Evolutionary conservation across 2,329 filamentous ascomycete species (phyloP), one percentile per base, ranked within the genome.

Genomic region (Fusarium sacchari): DNA sequence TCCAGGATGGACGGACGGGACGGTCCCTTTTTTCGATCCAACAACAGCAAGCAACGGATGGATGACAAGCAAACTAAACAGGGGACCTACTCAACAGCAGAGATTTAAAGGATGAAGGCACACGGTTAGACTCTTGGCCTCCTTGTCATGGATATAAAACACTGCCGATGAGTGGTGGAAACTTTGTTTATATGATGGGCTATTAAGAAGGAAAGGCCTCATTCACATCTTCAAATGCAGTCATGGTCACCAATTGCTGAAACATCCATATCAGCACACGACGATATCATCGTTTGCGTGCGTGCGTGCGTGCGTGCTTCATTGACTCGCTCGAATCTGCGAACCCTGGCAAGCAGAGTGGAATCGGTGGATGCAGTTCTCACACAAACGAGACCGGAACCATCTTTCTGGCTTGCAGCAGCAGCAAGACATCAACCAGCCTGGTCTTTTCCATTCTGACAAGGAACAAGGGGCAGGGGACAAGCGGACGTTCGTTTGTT

Each of bases 281-380:
- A 66, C 59, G 18, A 53, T 58, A 57, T 37, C n/a, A 67, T 63
- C 67, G 71, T 50, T 74, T 72, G 71, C 44, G 44, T 47, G 26
- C 71, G 59, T 47, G 46, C 49, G 72, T 72, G 71, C 44, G 44
- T 47, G 26, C 71, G 59, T 47, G 46, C 49, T 58, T 66, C 55
- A 36, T 44, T 46, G 37, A 52, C 55, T 49, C 20, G 37, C 28
- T 40, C 11, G 42, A 67, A 42, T 49, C 42, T 50, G 47, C 43
- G 13, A 55, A 58, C 53, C 64, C 66, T 42, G 39, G 42, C 24
- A 26, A 58, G 37, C 13, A 61, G 30, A 56, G 74, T 76, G 74
- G 72, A 69, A 75, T 74, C 67, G 55, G 73, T 76, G 74, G 72
- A 72, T 76, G 74, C 72, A 66, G 74, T 75, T 72, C 69, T 42